These are phyloP conservation scores for Neoarthrinium moseri DNA, from an alignment of 2,329 filamentous ascomycete genomes.

Conservation along the genomic window DNA sequence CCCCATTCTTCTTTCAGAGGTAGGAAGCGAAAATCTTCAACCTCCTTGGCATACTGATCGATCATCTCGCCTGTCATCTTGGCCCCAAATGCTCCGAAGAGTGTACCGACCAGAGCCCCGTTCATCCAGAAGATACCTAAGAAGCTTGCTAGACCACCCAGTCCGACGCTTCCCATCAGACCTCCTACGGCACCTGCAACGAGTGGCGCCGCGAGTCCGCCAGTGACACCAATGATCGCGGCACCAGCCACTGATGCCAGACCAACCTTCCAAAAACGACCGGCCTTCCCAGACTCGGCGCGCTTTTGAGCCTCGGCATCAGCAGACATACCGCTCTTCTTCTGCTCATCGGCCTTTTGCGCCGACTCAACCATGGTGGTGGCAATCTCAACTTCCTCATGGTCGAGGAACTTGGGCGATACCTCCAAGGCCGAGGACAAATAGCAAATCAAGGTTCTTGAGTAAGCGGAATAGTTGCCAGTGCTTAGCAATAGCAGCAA, in stretches of 20 bases:
- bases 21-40: conserved; percentile 79
- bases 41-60: conserved; percentile 82
- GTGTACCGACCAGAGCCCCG: conserved; percentile 76
- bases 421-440: conserved; percentile 67
- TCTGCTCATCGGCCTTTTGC: conserved; percentile 40
- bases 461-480: conserved; percentile 74
- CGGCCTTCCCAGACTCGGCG: conserved; percentile 66
- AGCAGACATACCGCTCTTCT: conserved; percentile 60
- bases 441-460: conserved; percentile 66
- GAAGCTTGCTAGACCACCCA: conserved; percentile 84
- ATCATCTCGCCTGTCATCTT: conserved; percentile 79
- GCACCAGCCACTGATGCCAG: conserved; percentile 86
- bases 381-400: conserved; percentile 74
- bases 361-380: conserved; percentile 71
- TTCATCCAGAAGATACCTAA: conserved; percentile 85
- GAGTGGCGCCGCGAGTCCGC: conserved; percentile 84
- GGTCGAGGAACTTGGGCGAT: conserved; percentile 58
- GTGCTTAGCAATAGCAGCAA: conserved; percentile 69
- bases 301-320: conserved; percentile 75
- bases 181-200: conserved; percentile 84
- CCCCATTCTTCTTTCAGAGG: conserved; percentile 59
- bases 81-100: conserved; percentile 89
- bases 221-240: conserved; percentile 85
- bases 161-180: conserved; percentile 79
- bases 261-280: conserved; percentile 85